Evolutionary conservation across 2,329 filamentous ascomycete genomes (phyloP).

Genomic region (Epichloe sp.): DNA sequence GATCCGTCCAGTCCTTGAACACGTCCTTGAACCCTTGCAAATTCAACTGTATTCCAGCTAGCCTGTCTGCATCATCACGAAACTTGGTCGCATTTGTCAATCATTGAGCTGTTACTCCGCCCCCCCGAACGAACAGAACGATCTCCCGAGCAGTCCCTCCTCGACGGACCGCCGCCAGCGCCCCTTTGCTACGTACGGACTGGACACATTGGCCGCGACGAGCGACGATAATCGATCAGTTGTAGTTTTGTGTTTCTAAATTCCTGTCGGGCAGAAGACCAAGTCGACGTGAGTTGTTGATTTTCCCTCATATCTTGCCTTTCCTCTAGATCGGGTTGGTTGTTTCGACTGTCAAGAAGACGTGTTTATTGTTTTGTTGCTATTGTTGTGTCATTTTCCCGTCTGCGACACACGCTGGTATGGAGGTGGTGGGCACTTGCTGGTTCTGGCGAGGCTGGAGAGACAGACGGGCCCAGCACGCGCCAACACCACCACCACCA

Average conservation of each 20-base stretch:
- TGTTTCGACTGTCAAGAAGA: too few species aligned
- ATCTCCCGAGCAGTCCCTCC: neutral
- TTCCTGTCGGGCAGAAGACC: neutral
- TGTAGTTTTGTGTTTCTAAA: too few species aligned
- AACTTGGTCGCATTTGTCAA: neutral
- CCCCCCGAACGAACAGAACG: neutral
- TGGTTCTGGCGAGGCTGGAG: neutral
- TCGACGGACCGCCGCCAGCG: neutral
- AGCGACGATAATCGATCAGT: too few species aligned
- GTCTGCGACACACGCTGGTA: slow-evolving; percentile 5
- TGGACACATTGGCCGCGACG: too few species aligned
- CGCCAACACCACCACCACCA: neutral
- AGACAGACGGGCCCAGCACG: neutral
- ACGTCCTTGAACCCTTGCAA: slow-evolving; percentile 10
- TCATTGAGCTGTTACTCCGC: neutral
- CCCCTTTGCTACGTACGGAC: neutral
- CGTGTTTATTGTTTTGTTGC: neutral
- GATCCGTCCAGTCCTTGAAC: slow-evolving; percentile 25
- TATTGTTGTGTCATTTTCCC: slow-evolving; percentile 2
- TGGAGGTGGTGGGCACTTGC: neutral
- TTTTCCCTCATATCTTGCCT: neutral
- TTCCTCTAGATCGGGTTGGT: neutral
- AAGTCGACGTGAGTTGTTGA: neutral
- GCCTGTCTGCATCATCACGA: neutral
- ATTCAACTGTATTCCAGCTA: slow-evolving; percentile 1